A percentile compares a stretch with the other conserved stretches of the same genome.
Evolutionary conservation across 129 eudicot species (phyloP).

Genomic region (Centella asiatica): DNA sequence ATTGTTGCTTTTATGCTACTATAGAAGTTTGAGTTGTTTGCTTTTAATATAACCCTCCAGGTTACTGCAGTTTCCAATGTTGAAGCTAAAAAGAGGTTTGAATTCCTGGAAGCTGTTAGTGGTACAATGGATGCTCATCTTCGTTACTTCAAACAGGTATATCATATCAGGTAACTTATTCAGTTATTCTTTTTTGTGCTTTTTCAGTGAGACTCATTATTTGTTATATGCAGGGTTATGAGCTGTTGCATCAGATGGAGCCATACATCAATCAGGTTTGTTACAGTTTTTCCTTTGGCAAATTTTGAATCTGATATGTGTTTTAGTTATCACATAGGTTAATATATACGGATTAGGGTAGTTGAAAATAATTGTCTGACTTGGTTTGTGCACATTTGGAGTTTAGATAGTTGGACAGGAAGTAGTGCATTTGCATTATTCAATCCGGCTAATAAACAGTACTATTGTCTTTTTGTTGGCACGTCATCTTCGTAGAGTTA

Average conservation of each 20-base stretch:
- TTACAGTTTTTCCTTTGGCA: constrained; percentile 12
- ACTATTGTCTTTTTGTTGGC: not conserved
- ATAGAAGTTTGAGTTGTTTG: not conserved
- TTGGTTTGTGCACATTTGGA: not conserved
- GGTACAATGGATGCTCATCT: constrained; percentile 99
- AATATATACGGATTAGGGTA: not conserved
- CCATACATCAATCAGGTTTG: constrained; percentile 96
- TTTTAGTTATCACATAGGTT: not conserved
- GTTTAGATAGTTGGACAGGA: not conserved
- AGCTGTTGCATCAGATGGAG: constrained; percentile 99
- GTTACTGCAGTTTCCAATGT: constrained; percentile 90
- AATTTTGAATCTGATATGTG: not conserved
- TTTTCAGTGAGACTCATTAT: constrained; percentile 4
- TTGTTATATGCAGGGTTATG: constrained; percentile 65
- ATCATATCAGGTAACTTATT: not conserved
- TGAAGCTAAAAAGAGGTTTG: constrained; percentile 96
- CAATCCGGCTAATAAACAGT: not conserved
- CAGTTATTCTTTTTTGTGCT: not conserved
- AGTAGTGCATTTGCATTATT: not conserved
- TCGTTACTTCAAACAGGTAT: constrained; percentile 95
- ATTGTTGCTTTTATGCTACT: not conserved
- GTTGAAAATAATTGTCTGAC: constrained; percentile 10
- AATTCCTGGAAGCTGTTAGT: constrained; percentile 96
- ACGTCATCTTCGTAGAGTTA: not conserved
- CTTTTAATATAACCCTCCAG: constrained; percentile 27